A percentile compares a stretch with the other conserved stretches of the same genome.
Conservation (phyloP, 2,329 filamentous ascomycete genomes). For the Pseudogymnoascus sp. region DNA sequence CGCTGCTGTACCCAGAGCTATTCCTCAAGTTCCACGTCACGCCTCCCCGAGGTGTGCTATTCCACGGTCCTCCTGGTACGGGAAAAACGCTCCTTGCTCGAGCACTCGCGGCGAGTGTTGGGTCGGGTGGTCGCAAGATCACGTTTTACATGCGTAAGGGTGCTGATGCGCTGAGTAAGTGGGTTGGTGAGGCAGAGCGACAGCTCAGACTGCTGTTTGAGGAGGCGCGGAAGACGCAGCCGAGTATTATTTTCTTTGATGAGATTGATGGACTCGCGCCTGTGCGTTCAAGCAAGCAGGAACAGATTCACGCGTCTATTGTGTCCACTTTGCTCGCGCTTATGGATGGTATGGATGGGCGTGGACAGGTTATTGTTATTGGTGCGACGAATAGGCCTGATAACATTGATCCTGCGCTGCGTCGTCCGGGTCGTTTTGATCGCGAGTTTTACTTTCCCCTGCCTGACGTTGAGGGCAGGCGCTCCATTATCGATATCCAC, state of each 20-base stretch:
- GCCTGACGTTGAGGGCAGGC: constrained; percentile 70
- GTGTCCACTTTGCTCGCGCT: constrained; percentile 87
- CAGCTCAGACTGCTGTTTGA: constrained; percentile 91
- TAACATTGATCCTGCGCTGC: constrained; percentile 91
- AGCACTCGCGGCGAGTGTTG: constrained; percentile 84
- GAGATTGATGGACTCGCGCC: constrained; percentile 96
- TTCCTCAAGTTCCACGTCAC: constrained; percentile 89
- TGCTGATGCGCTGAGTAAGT: constrained; percentile 94
- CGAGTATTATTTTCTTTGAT: constrained; percentile 99
- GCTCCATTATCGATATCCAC: constrained; percentile 88
- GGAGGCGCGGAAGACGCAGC: constrained; percentile 89
- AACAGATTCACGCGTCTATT: constrained; percentile 97
- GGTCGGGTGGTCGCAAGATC: constrained; percentile 82
- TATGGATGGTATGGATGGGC: constrained; percentile 98
- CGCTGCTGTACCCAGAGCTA: constrained; percentile 87
- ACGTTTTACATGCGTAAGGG: constrained; percentile 99
- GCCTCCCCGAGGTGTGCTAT: constrained; percentile 87
- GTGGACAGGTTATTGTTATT: constrained; percentile 96
- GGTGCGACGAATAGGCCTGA: constrained; percentile 97
- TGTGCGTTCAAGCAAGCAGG: constrained; percentile 93
- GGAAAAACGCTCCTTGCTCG: constrained; percentile 92
- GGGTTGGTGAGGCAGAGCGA: constrained; percentile 96
- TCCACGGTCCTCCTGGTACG: constrained; percentile 93
- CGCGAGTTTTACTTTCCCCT: constrained; percentile 97
- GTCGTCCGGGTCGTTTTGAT: constrained; percentile 89